phyloP scores from a whole-genome alignment of 2,329 filamentous ascomycete species.

The Trichoderma atrobrunneum region DNA sequence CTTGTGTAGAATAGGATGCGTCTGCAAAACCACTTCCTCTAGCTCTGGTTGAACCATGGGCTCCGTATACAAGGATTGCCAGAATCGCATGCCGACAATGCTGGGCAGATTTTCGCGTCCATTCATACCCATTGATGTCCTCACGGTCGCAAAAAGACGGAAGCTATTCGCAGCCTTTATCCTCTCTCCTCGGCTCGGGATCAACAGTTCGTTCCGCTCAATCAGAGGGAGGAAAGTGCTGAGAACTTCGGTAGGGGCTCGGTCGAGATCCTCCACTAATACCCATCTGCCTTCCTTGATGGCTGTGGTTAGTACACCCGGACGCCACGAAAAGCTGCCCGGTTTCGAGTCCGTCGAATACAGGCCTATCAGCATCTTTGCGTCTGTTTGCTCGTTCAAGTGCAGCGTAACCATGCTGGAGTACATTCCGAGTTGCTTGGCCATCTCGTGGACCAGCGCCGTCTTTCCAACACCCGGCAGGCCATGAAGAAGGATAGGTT shows the following conservation, averaged over 20 bases:
- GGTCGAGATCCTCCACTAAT: slow-evolving; percentile 92
- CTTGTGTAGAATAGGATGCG: slow-evolving; percentile 67
- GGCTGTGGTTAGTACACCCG: slow-evolving; percentile 89
- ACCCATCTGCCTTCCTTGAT: slow-evolving; percentile 95
- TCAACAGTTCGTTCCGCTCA: slow-evolving; percentile 84
- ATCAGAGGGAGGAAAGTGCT: slow-evolving; percentile 90
- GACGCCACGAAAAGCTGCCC: slow-evolving; percentile 86
- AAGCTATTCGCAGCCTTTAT: slow-evolving; percentile 83
- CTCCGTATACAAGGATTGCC: slow-evolving; percentile 72
- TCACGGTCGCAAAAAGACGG: slow-evolving; percentile 86
- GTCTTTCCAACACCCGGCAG: slow-evolving; percentile 89
- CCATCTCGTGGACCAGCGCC: slow-evolving; percentile 76
- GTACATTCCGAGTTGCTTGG: slow-evolving; percentile 73
- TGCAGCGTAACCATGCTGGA: slow-evolving; percentile 88
- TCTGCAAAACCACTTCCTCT: slow-evolving; percentile 66
- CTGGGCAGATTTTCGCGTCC: slow-evolving; percentile 65
- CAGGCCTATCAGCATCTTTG: slow-evolving; percentile 90
- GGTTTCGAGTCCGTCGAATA: slow-evolving; percentile 87
- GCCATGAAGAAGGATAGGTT: slow-evolving; percentile 78
- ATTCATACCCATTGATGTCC: slow-evolving; percentile 68
- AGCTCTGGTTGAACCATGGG: slow-evolving; percentile 69
- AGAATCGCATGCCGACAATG: slow-evolving; percentile 81
- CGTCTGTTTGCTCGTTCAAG: slow-evolving; percentile 96
- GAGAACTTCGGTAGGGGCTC: slow-evolving; percentile 91
- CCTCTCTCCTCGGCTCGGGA: slow-evolving; percentile 83